Conservation (phyloP, 2,329 filamentous ascomycete species). For the Beauveria australis region DNA sequence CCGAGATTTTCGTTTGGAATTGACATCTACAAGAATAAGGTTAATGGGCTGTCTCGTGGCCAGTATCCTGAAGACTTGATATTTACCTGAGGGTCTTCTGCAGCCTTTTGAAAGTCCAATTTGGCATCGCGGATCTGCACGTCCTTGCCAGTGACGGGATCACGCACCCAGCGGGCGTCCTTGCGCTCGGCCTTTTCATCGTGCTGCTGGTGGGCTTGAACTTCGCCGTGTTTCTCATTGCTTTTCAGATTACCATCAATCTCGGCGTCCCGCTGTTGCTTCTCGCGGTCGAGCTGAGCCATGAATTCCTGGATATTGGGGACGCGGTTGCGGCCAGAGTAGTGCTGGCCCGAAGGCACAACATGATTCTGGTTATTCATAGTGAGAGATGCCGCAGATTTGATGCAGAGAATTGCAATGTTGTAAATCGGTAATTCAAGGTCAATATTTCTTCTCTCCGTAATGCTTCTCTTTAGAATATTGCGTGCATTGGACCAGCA, state of each 20-base stretch:
- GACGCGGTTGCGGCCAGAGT: conserved; percentile 75
- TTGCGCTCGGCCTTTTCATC: conserved; percentile 28
- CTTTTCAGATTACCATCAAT: conserved; percentile 52
- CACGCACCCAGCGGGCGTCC: conserved; percentile 65
- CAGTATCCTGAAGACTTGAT: no score
- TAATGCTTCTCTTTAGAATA: background rate
- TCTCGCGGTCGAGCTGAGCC: conserved; percentile 68
- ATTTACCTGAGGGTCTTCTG: conserved; percentile 61
- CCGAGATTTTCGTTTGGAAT: conserved; percentile 85
- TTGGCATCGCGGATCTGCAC: conserved; percentile 80
- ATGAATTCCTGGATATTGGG: conserved; percentile 84
- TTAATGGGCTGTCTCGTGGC: background rate
- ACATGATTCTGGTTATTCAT: conserved; percentile 34
- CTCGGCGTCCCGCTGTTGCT: conserved; percentile 62
- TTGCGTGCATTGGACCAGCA: background rate
- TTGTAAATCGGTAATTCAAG: background rate
- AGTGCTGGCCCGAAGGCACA: conserved; percentile 54
- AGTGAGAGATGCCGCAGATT: background rate
- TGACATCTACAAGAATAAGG: conserved; percentile 46
- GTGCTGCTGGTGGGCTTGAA: conserved; percentile 34
- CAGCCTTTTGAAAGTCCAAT: conserved; percentile 57
- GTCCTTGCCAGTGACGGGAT: conserved; percentile 80
- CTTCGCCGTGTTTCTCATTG: conserved; percentile 28
- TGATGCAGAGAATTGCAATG: background rate
- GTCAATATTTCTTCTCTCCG: background rate